A percentile compares a stretch with the other conserved stretches of the same genome.
Conservation (phyloP, 2,329 filamentous ascomycete species). For the Alternaria sp. region DNA sequence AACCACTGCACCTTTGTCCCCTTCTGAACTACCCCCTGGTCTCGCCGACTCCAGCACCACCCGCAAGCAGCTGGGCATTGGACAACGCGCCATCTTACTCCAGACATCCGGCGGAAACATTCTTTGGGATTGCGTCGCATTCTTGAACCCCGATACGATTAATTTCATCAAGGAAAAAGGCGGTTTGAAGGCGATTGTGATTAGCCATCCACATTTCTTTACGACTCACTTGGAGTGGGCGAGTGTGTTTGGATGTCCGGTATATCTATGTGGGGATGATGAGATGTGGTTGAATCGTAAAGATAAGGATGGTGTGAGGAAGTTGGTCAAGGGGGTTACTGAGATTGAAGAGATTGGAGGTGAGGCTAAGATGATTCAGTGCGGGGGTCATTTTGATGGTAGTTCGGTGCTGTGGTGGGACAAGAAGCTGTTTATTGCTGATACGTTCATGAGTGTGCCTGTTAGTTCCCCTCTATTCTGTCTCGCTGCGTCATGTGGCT, state of each 20-base stretch:
- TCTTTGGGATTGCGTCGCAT: constrained; percentile 80
- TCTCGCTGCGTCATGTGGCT: not conserved
- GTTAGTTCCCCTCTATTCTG: constrained; percentile 41
- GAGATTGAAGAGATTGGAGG: constrained; percentile 54
- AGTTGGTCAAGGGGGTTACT: constrained; percentile 55
- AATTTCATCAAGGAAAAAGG: constrained; percentile 66
- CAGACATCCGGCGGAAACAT: constrained; percentile 72
- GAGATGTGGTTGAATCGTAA: constrained; percentile 66
- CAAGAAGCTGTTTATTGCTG: constrained; percentile 71
- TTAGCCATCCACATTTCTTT: constrained; percentile 85
- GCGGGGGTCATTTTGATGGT: constrained; percentile 82
- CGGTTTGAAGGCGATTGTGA: constrained; percentile 74
- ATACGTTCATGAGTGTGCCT: constrained; percentile 77
- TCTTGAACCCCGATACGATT: constrained; percentile 71
- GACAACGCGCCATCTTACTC: constrained; percentile 76
- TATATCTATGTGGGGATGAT: constrained; percentile 74
- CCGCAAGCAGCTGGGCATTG: constrained; percentile 70
- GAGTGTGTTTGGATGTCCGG: constrained; percentile 69
- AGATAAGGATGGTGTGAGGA: constrained; percentile 53
- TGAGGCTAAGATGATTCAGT: constrained; percentile 68
- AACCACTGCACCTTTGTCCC: constrained; percentile 46
- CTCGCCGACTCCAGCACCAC: constrained; percentile 49
- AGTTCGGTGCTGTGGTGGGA: constrained; percentile 71
- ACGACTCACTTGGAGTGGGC: constrained; percentile 80
- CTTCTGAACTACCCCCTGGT: constrained; percentile 29